These are phyloP conservation scores for Rhynchosporium graminicola DNA, from an alignment of 2,329 filamentous ascomycete genomes.

Conservation along the genomic window DNA sequence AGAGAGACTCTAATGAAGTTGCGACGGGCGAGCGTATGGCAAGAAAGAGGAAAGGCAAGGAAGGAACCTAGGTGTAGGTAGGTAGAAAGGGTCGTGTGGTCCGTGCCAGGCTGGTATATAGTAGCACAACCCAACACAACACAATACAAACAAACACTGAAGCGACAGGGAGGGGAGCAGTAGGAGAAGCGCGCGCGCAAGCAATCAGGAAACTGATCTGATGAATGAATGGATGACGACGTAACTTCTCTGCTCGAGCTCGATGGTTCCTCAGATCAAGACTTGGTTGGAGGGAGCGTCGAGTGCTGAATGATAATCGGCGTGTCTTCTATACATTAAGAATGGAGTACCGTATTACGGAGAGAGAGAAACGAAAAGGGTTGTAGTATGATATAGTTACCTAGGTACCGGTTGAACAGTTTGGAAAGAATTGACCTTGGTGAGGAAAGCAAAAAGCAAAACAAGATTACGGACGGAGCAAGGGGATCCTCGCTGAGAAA, in stretches of 20 bases:
- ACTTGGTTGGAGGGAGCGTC: background rate
- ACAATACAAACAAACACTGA: background rate
- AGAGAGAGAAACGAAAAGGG: constrained; percentile 1
- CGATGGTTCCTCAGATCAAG: constrained; percentile 5
- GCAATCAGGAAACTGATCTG: constrained; percentile 12
- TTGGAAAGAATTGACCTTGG: background rate
- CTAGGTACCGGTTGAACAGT: background rate
- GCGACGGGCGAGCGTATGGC: too few species aligned
- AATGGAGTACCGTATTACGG: too few species aligned
- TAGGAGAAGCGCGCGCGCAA: background rate
- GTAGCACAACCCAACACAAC: too few species aligned
- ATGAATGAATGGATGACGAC: background rate
- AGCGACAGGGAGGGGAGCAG: background rate
- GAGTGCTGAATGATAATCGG: constrained; percentile 1
- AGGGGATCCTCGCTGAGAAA: background rate
- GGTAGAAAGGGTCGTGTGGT: constrained; percentile 11
- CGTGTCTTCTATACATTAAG: too few species aligned
- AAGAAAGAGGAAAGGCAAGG: background rate
- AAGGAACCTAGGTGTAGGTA: background rate
- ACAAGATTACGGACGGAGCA: background rate
- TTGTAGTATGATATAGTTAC: background rate
- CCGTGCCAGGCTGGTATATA: background rate
- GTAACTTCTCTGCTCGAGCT: too few species aligned
- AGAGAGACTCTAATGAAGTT: too few species aligned
- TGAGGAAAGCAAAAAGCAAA: background rate